Evolutionary conservation across 1,284 basidiomycete species (phyloP).

Genomic region (Puccinia polysora): DNA sequence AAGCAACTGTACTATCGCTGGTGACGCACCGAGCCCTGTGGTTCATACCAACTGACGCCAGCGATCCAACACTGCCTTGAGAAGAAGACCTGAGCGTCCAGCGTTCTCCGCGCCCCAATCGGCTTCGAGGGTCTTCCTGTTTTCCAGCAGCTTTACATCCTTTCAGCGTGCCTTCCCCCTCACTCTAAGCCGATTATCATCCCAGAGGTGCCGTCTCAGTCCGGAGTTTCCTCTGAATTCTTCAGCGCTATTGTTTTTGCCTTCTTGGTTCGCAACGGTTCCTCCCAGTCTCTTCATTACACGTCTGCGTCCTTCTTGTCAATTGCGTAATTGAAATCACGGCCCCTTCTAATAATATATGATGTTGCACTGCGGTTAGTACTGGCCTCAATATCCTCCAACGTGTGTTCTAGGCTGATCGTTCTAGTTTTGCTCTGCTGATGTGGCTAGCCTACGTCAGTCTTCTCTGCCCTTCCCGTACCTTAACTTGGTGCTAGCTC

Average conservation of each 20-base stretch:
- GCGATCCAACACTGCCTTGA: background rate
- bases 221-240: conserved; percentile 42
- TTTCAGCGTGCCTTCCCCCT: background rate
- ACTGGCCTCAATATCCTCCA: conserved; percentile 11
- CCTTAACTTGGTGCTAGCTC: conserved; percentile 16
- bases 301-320: conserved; percentile 42
- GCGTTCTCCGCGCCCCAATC: conserved; percentile 5
- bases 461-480: conserved; percentile 35
- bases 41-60: conserved; percentile 15
- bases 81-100: conserved; percentile 33
- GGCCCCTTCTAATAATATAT: conserved; percentile 24
- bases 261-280: conserved; percentile 36
- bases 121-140: conserved; percentile 29
- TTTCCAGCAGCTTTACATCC: conserved; percentile 5
- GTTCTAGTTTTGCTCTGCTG: conserved; percentile 39
- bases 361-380: conserved; percentile 43
- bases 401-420: conserved; percentile 37
- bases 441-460: conserved; percentile 44
- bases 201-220: conserved; percentile 42
- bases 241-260: conserved; percentile 32
- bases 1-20: conserved; percentile 12
- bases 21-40: conserved; percentile 20
- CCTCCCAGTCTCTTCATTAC: conserved; percentile 41
- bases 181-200: background rate
- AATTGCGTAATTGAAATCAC: conserved; percentile 42